A percentile compares a stretch with the other conserved stretches of the same genome.
phyloP scores from a whole-genome alignment of 495 filamentous ascomycete genomes.

The Elaphomyces granulatus region DNA sequence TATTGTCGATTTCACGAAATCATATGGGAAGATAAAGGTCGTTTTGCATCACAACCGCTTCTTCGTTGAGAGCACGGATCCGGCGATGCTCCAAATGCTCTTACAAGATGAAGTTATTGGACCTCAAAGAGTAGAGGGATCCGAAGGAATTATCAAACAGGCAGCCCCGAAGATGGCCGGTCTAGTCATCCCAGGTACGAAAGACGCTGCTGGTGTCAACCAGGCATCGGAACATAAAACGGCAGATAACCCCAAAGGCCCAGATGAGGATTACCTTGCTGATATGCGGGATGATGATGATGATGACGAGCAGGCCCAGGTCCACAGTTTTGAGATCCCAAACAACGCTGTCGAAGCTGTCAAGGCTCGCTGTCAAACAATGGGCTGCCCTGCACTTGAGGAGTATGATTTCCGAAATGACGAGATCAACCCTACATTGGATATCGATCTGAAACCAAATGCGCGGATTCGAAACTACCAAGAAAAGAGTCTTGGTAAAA shows the following conservation, averaged over 20 bases:
- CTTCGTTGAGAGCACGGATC: conserved; percentile 83
- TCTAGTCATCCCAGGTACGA: conserved; percentile 88
- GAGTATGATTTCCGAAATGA: conserved; percentile 99
- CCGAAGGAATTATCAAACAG: conserved; percentile 58
- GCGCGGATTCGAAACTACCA: conserved; percentile 86
- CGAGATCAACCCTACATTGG: conserved; percentile 69
- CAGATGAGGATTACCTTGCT: conserved; percentile 45
- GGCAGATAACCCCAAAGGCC: conserved; percentile 9
- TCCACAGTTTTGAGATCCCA: conserved; percentile 89
- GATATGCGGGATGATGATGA: conserved; percentile 66
- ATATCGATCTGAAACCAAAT: conserved; percentile 78
- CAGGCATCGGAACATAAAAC: conserved; percentile 22
- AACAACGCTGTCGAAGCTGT: conserved; percentile 66
- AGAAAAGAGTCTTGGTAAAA: conserved; percentile 92
- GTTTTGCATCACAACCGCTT: conserved; percentile 89
- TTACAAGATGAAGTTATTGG: conserved; percentile 60
- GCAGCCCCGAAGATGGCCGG: conserved; percentile 79
- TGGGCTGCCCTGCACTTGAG: conserved; percentile 77
- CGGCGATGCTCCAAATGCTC: conserved; percentile 67
- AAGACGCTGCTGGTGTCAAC: conserved; percentile 72
- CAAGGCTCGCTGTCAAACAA: conserved; percentile 75
- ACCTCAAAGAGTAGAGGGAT: conserved; percentile 44
- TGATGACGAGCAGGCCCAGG: conserved; percentile 77
- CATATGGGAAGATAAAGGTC: conserved; percentile 90
- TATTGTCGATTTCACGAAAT: conserved; percentile 71